A percentile compares a stretch with the other conserved stretches of the same genome.
phyloP scores from a whole-genome alignment of 2,329 filamentous ascomycete genomes.

The Dryadomyces quercus-mongolicae region DNA sequence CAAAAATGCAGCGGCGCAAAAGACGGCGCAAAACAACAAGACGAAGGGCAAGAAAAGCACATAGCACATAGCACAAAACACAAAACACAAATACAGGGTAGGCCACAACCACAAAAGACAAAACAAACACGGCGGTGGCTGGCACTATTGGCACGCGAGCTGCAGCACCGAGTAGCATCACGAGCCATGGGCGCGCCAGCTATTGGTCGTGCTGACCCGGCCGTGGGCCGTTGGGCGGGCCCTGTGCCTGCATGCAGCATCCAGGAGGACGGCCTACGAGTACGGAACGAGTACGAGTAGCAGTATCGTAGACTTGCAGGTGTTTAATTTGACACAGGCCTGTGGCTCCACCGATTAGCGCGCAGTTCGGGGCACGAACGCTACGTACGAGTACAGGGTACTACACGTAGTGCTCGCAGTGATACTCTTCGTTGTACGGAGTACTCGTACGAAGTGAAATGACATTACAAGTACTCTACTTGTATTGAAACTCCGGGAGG shows the following conservation, averaged over 20 bases:
- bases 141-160: slow-evolving; percentile 4
- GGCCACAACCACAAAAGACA: no score
- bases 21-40: neutral
- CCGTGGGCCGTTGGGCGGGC: neutral
- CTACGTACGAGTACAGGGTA: no score
- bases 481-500: no score
- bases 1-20: neutral
- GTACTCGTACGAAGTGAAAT: no score
- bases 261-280: slow-evolving; percentile 6
- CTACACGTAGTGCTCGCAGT: no score
- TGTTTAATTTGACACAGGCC: neutral
- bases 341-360: neutral
- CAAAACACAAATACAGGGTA: no score
- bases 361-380: neutral
- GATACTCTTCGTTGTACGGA: no score
- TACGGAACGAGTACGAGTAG: no score
- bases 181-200: neutral
- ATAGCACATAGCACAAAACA: no score
- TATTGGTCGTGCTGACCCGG: slow-evolving; percentile 1
- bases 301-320: neutral
- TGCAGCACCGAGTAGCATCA: slow-evolving; percentile 7
- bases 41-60: neutral
- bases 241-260: slow-evolving; percentile 1
- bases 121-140: neutral
- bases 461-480: no score